Evolutionary conservation across 2,329 filamentous ascomycete genomes (phyloP).

Genomic region (Pseudogymnoascus sp.): DNA sequence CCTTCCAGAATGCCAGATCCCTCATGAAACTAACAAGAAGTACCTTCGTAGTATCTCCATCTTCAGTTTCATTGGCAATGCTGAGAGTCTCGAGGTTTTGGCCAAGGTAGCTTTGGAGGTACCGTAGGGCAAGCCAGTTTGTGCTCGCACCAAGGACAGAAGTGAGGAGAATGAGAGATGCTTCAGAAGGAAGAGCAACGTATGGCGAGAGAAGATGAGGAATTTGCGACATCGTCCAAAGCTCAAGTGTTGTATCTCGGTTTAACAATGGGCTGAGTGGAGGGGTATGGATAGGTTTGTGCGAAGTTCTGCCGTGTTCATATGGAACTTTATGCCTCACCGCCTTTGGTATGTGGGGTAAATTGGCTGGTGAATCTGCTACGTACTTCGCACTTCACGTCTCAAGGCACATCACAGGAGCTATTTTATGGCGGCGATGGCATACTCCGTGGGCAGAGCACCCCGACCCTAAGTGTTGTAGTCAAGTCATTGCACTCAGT

Average conservation of each 20-base stretch:
- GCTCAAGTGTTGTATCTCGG: not conserved
- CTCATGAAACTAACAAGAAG: slow-evolving; percentile 78
- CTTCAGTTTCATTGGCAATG: slow-evolving; percentile 18
- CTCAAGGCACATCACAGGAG: not conserved
- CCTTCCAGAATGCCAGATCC: slow-evolving; percentile 70
- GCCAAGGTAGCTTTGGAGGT: slow-evolving; percentile 32
- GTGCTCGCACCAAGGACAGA: slow-evolving; percentile 57
- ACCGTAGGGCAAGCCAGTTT: slow-evolving; percentile 58
- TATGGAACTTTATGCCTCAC: not conserved
- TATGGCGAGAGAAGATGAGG: slow-evolving; percentile 60
- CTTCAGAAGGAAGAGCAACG: slow-evolving; percentile 48
- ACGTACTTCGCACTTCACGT: not conserved
- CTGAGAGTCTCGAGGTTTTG: slow-evolving; percentile 1
- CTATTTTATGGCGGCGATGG: not conserved
- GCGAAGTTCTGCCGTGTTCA: not conserved
- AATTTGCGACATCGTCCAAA: slow-evolving; percentile 17
- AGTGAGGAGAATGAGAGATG: slow-evolving; percentile 59
- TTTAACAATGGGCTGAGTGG: not conserved
- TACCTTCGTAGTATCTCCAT: slow-evolving; percentile 42
- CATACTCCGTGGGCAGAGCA: not conserved
- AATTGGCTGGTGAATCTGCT: not conserved
- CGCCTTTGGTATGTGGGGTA: slow-evolving; percentile 5
- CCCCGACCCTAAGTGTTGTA: not conserved
- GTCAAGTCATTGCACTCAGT: not conserved
- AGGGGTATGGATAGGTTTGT: slow-evolving; percentile 6